Evolutionary conservation across 306 rosid genomes (phyloP).

Genomic region (Carpinus fangiana): DNA sequence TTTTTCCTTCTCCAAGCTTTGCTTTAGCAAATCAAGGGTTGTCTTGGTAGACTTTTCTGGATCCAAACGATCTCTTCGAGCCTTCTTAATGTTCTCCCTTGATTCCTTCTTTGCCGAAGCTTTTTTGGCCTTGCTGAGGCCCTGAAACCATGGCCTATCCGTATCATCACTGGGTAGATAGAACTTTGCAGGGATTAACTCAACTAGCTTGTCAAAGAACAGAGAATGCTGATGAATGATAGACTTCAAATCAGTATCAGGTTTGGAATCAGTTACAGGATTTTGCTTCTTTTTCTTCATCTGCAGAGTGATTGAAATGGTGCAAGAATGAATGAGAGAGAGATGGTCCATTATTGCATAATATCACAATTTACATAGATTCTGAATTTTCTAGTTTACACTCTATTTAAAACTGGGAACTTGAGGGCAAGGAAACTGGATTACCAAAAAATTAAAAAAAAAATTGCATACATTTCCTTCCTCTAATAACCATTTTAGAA

Average conservation of each 20-base stretch:
- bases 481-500: neutral
- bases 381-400: neutral
- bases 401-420: neutral
- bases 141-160: conserved; percentile 87
- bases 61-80: conserved; percentile 64
- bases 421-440: neutral
- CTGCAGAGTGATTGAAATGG: conserved; percentile 19
- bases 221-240: conserved; percentile 53
- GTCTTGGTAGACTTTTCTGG: conserved; percentile 65
- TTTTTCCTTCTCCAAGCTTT: conserved; percentile 44
- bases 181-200: conserved; percentile 83
- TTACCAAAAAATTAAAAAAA: neutral
- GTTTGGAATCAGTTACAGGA: conserved; percentile 10
- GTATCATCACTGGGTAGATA: conserved; percentile 55
- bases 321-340: neutral
- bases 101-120: conserved; percentile 68
- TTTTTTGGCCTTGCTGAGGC: conserved; percentile 63
- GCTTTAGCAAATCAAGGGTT: conserved; percentile 57
- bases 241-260: conserved; percentile 42
- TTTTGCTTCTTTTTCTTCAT: conserved; percentile 55
- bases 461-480: neutral
- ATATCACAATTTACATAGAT: neutral
- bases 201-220: conserved; percentile 77
- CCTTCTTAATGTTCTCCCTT: conserved; percentile 69
- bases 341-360: neutral